A percentile compares a stretch with the other conserved stretches of the same genome.
Evolutionary conservation across 2,329 filamentous ascomycete genomes (phyloP).

Genomic region (Niveomyces coronatus): DNA sequence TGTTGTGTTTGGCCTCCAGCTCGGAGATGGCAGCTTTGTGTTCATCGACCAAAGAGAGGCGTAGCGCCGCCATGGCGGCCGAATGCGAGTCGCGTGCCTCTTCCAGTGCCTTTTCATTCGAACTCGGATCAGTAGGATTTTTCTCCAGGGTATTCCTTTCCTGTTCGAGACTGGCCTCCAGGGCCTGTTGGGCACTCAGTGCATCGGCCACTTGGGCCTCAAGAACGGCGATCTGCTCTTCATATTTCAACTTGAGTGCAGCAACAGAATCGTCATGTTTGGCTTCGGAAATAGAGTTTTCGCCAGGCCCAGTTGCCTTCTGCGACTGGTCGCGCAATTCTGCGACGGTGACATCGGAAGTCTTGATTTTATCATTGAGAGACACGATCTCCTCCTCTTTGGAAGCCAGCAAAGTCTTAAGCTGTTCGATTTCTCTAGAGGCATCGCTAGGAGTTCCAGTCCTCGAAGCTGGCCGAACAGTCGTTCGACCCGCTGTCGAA

Average conservation of each 20-base stretch:
- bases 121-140: slow-evolving; percentile 20
- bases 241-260: slow-evolving; percentile 38
- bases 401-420: slow-evolving; percentile 48
- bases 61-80: slow-evolving; percentile 39
- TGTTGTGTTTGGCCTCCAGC: slow-evolving; percentile 40
- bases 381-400: slow-evolving; percentile 48
- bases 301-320: slow-evolving; percentile 28
- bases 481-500: slow-evolving; percentile 22
- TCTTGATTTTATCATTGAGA: slow-evolving; percentile 45
- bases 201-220: slow-evolving; percentile 37
- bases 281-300: slow-evolving; percentile 29
- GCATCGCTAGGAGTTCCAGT: slow-evolving; percentile 30
- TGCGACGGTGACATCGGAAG: slow-evolving; percentile 44
- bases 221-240: slow-evolving; percentile 36
- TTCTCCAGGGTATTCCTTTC: slow-evolving; percentile 42
- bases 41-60: slow-evolving; percentile 35
- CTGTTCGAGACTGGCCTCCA: slow-evolving; percentile 35
- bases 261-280: slow-evolving; percentile 31
- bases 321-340: slow-evolving; percentile 42
- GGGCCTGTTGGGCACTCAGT: slow-evolving; percentile 37
- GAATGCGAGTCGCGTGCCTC: slow-evolving; percentile 37
- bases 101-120: slow-evolving; percentile 23
- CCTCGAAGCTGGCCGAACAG: slow-evolving; percentile 29
- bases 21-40: slow-evolving; percentile 40
- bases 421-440: slow-evolving; percentile 47